A percentile compares a stretch with the other conserved stretches of the same genome.
Conservation (phyloP, 257 asterid genomes). For the Fraxinus excelsior region DNA sequence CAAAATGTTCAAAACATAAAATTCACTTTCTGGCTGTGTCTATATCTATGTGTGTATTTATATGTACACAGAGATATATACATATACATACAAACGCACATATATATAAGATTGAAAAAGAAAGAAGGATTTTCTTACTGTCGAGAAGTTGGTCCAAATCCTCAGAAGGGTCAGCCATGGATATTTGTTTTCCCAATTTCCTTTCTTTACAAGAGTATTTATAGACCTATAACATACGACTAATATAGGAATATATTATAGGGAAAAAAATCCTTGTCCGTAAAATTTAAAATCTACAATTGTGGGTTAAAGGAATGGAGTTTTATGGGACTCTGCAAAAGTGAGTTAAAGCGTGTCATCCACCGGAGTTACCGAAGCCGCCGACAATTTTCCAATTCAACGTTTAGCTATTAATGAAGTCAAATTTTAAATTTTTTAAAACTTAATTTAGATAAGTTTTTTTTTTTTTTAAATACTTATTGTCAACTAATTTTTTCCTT, state of each 20-base stretch:
- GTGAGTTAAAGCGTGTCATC: not conserved
- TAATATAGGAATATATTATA: not conserved
- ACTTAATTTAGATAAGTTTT: no score
- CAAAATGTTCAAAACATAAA: conserved; percentile 20
- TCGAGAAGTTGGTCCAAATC: conserved; percentile 95
- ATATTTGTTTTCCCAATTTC: conserved; percentile 5
- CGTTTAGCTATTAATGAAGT: no score
- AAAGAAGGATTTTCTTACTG: conserved; percentile 48
- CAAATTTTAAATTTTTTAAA: no score
- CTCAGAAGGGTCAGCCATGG: conserved; percentile 81
- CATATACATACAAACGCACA: not conserved
- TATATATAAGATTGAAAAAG: not conserved
- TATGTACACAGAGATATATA: no score
- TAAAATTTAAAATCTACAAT: not conserved
- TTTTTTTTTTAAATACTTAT: no score
- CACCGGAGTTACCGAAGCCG: not conserved
- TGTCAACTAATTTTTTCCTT: no score
- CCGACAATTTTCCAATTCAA: no score
- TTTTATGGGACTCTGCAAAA: not conserved
- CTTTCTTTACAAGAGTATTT: not conserved
- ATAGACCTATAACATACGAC: not conserved
- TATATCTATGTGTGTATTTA: not conserved
- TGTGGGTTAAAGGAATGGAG: not conserved
- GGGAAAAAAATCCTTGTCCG: not conserved
- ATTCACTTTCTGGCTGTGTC: not conserved